Percentiles rank a stretch among this genome's conserved stretches.
Evolutionary conservation across 2,329 filamentous ascomycete species (phyloP).

Genomic region (Dactylellina leptospora): DNA sequence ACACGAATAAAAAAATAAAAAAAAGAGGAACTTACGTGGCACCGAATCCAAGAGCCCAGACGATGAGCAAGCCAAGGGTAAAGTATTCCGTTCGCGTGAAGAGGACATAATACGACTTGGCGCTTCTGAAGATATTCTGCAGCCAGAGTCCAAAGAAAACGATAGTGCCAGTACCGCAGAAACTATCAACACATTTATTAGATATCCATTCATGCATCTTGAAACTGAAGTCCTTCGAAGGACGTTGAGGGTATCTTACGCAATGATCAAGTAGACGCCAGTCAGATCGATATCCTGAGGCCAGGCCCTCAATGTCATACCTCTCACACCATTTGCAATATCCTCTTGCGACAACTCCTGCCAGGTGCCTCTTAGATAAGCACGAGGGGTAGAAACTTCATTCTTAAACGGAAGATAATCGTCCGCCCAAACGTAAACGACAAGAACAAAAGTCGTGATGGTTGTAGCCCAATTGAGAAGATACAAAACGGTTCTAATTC

Average conservation of each 20-base stretch:
- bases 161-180: conserved; percentile 46
- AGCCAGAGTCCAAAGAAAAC: conserved; percentile 53
- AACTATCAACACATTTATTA: conserved; percentile 34
- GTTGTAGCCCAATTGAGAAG: conserved; percentile 39
- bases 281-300: conserved; percentile 48
- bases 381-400: conserved; percentile 24
- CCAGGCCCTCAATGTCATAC: conserved; percentile 48
- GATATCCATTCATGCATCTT: neutral
- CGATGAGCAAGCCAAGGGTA: conserved; percentile 29
- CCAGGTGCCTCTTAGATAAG: conserved; percentile 42
- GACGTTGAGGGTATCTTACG: conserved; percentile 20
- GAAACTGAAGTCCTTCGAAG: neutral
- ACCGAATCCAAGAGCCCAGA: conserved; percentile 42
- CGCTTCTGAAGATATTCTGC: conserved; percentile 50
- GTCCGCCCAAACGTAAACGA: conserved; percentile 40
- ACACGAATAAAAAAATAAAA: neutral
- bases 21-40: conserved; percentile 40
- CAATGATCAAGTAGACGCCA: conserved; percentile 52
- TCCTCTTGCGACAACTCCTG: conserved; percentile 36
- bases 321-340: conserved; percentile 26
- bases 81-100: conserved; percentile 51
- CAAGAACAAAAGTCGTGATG: conserved; percentile 38
- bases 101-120: conserved; percentile 50
- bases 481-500: conserved; percentile 45
- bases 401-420: conserved; percentile 43